A percentile compares a stretch with the other conserved stretches of the same genome.
phyloP scores from a whole-genome alignment of 371 early-diverging fungal genomes.

The Mortierella sp. region DNA sequence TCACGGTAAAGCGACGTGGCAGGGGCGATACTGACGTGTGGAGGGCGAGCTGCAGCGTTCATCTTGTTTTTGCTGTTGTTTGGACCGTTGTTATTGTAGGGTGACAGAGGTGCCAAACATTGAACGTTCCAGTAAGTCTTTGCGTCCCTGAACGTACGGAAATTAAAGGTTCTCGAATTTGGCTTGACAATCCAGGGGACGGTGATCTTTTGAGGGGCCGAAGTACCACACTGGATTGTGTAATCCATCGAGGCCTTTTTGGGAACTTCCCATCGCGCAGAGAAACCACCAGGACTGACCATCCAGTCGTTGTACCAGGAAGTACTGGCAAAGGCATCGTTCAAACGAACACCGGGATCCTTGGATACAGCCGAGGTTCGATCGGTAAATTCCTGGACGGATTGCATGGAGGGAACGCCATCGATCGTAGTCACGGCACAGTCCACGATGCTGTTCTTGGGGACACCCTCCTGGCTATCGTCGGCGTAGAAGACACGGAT shows the following conservation, averaged over 20 bases:
- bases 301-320: constrained; percentile 52
- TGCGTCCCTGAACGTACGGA: constrained; percentile 41
- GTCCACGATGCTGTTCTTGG: constrained; percentile 35
- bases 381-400: constrained; percentile 50
- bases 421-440: constrained; percentile 51
- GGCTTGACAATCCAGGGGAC: constrained; percentile 48
- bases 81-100: constrained; percentile 20
- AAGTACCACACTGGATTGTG: constrained; percentile 36
- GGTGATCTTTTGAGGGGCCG: constrained; percentile 24
- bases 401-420: constrained; percentile 51
- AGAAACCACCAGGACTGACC: constrained; percentile 47
- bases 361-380: constrained; percentile 47
- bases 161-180: constrained; percentile 18
- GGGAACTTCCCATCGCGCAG: constrained; percentile 47
- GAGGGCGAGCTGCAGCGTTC: constrained; percentile 1
- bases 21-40: constrained; percentile 25
- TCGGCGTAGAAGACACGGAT: constrained; percentile 51
- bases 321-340: constrained; percentile 53
- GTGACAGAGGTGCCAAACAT: constrained; percentile 25
- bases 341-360: constrained; percentile 55
- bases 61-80: neutral
- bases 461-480: constrained; percentile 33
- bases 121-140: constrained; percentile 45
- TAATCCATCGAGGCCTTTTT: constrained; percentile 35
- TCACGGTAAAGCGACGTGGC: constrained; percentile 35